These are phyloP conservation scores for Novymonas esmeraldas DNA, from an alignment of 208 protist genomes.

Conservation along the genomic window DNA sequence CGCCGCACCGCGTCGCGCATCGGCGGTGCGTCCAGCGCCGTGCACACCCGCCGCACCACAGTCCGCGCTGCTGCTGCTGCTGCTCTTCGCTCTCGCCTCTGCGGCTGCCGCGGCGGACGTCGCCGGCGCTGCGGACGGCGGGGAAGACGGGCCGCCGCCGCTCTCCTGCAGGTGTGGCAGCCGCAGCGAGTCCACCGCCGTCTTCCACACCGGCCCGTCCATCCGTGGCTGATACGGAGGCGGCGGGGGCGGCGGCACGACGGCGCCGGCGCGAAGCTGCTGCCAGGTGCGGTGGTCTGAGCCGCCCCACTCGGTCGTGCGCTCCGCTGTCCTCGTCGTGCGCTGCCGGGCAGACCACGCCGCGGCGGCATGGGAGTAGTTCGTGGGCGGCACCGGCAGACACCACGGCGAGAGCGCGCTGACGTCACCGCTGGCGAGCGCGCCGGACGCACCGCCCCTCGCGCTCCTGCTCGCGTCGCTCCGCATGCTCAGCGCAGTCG, in stretches of 20 bases:
- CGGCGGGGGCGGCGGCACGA: neutral
- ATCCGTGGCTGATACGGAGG: slow-evolving; percentile 14
- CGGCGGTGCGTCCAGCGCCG: no score
- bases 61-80: no score
- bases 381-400: slow-evolving; percentile 14
- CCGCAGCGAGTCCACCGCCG: slow-evolving; percentile 9
- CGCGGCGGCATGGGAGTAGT: slow-evolving; percentile 13
- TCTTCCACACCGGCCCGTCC: slow-evolving; percentile 19
- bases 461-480: slow-evolving; percentile 1
- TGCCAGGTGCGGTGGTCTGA: neutral
- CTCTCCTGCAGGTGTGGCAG: slow-evolving; percentile 25
- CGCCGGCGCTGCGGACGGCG: neutral
- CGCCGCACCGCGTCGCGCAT: no score
- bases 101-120: neutral
- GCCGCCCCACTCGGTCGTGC: neutral
- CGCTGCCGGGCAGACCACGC: slow-evolving; percentile 9
- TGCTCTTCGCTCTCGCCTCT: no score
- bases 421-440: neutral
- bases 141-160: neutral
- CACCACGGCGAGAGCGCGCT: neutral
- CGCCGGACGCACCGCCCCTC: neutral
- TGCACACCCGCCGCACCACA: no score
- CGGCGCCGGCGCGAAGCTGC: no score
- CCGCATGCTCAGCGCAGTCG: no score
- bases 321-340: neutral